phyloP scores from a whole-genome alignment of 164 flowering plant genomes.

The Berberis thunbergii region DNA sequence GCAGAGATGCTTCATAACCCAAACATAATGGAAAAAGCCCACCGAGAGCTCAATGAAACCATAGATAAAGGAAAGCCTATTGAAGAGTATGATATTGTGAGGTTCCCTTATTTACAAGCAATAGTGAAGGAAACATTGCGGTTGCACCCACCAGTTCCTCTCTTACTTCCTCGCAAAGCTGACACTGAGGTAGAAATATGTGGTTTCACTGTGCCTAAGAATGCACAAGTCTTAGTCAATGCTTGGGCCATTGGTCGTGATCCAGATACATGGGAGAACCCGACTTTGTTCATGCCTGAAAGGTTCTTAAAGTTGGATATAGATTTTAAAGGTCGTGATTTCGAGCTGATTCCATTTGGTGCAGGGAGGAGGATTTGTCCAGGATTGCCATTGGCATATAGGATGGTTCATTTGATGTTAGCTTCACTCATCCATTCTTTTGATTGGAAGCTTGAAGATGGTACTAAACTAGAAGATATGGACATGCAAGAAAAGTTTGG shows the following conservation, averaged over 20 bases:
- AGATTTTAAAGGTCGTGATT: conserved; percentile 1
- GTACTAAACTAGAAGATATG: not conserved
- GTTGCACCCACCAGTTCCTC: conserved; percentile 2
- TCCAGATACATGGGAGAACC: not conserved
- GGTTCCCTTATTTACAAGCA: conserved; percentile 5
- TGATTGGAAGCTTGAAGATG: conserved; percentile 5
- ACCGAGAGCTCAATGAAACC: not conserved
- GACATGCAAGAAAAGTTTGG: conserved; percentile 2
- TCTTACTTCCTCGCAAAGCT: conserved; percentile 1
- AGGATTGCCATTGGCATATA: conserved; percentile 6
- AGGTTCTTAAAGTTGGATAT: not conserved
- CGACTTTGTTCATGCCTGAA: not conserved
- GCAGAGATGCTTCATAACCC: conserved; percentile 1
- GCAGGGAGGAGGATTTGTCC: conserved; percentile 5
- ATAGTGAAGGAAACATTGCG: conserved; percentile 3
- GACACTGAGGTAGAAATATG: not conserved
- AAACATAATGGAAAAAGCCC: not conserved
- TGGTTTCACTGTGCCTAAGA: conserved; percentile 4
- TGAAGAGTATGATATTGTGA: conserved; percentile 1
- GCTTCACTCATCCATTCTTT: not conserved
- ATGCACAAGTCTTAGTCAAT: conserved; percentile 2
- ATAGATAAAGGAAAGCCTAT: not conserved
- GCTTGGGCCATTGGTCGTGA: not conserved
- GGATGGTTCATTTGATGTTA: not conserved
- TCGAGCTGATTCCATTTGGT: conserved; percentile 5